Evolutionary conservation across 176 grass and related monocot genomes (phyloP).

Genomic region (Otatea glauca): DNA sequence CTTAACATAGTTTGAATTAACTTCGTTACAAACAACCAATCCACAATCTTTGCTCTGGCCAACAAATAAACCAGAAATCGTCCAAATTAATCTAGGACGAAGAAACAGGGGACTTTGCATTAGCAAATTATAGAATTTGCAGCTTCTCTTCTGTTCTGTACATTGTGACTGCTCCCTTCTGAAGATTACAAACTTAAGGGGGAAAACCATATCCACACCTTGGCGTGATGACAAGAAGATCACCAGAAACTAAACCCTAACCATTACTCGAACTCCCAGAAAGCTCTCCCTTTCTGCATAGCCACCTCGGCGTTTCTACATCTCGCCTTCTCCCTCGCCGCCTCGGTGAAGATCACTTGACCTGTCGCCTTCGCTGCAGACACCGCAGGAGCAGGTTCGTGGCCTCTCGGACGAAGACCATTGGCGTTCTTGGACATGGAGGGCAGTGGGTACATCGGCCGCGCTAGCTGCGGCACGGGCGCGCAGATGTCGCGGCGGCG

Average conservation of each 20-base stretch:
- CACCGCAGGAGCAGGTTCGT: background rate
- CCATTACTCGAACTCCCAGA: conserved; percentile 31
- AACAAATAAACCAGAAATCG: background rate
- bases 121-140: background rate
- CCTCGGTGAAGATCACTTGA: background rate
- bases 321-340: background rate
- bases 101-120: background rate
- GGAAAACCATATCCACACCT: background rate
- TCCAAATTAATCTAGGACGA: background rate
- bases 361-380: background rate
- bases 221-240: background rate
- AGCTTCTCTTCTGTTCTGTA: background rate
- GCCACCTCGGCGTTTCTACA: background rate
- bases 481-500: background rate
- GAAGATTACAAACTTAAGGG: background rate
- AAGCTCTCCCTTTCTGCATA: background rate
- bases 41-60: no score
- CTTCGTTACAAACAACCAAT: background rate
- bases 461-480: background rate
- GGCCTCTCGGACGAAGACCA: background rate
- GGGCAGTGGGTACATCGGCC: background rate
- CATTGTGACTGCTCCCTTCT: conserved; percentile 1
- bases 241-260: conserved; percentile 30
- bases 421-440: conserved; percentile 25
- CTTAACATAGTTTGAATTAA: background rate